Base-by-base conservation (phyloP, 2,329 filamentous ascomycete species). In the Cyanodermella asteris region DNA sequence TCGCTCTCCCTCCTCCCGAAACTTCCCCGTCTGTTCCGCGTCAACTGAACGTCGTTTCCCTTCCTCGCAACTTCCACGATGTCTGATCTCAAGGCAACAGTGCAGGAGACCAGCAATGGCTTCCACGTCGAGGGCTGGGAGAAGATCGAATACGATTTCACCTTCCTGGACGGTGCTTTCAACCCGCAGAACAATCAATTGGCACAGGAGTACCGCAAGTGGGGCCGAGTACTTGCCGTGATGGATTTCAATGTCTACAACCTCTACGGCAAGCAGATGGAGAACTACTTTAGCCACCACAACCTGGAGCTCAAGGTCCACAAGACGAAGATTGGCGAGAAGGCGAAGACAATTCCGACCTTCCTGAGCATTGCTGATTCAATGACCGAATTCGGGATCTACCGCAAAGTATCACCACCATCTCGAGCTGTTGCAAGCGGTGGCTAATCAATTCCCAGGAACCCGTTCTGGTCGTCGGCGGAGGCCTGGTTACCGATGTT, bases 141-240 rank as follows among this genome's bases (percentile, higher is more conserved):
- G 54, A 76, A 73, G 55, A 75, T 76, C 40, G 64, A 72, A 40
- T 76, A 76, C 42, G 69, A 74, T 47, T 77, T 77, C 44, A 64
- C 66, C 27, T 75, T 77, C 46, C 58, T 76, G 23, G 71, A 77
- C 36, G 64, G 61, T 23, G 58, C 77, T 28, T 76, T 77, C 45
- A 51, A 72, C 40, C 38, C 53, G 20, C 38, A 53, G 33, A 72
- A 74, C 38, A 37, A 50, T 10, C 59, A 73, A 36, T 56, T 77
- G 7, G 66, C 70, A 10, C 48, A 66, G 15, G 70, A 64, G 44
- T 77, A 75, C 47, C 49, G 60, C 38, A 52, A 51, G 32, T 76
- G 70, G 70, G 56, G 61, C 16, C 59, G 71, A 26, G 68, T 64
- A 34, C 48, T 77, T 22, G 69, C 70, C 13, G 61, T 76, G 37